Conservation (phyloP, 2,329 filamentous ascomycete species). For the Trichoderma lentiforme region DNA sequence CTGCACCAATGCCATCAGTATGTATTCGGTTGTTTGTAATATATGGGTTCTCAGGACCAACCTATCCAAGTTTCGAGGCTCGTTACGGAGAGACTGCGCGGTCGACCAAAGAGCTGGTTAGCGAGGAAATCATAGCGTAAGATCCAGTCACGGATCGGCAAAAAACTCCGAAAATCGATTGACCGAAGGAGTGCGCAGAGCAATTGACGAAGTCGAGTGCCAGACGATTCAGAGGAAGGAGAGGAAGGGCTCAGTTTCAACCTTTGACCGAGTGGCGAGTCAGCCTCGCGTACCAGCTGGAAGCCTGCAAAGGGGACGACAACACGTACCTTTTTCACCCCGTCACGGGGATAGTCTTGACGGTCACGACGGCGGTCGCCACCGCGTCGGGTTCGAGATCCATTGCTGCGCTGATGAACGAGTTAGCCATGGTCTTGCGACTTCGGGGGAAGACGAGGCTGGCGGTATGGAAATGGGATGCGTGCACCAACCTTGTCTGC, state of each 20-base stretch:
- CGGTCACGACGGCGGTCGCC: constrained; percentile 36
- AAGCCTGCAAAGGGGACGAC: background rate
- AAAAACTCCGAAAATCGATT: constrained; percentile 31
- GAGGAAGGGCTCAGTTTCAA: constrained; percentile 26
- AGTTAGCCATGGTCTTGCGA: constrained; percentile 15
- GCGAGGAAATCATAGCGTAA: constrained; percentile 34
- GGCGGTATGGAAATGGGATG: background rate
- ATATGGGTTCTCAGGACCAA: constrained; percentile 38
- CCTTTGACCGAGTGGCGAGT: constrained; percentile 26
- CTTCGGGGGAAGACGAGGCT: background rate
- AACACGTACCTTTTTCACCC: constrained; percentile 76
- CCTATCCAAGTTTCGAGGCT: constrained; percentile 68
- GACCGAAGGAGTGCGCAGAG: constrained; percentile 28
- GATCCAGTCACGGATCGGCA: constrained; percentile 31
- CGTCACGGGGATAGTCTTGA: constrained; percentile 67
- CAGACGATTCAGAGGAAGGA: constrained; percentile 21
- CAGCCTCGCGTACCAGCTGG: constrained; percentile 12
- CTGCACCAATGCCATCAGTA: constrained; percentile 40
- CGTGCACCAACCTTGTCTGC: constrained; percentile 42
- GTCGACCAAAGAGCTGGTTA: constrained; percentile 36
- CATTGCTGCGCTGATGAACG: constrained; percentile 31
- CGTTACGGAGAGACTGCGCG: constrained; percentile 57
- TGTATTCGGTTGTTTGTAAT: background rate
- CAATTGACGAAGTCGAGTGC: constrained; percentile 30
- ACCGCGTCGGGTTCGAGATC: constrained; percentile 35